Evolutionary conservation across 1,139 yeast genomes (phyloP).

Genomic region (Zygoascus hellenicus): DNA sequence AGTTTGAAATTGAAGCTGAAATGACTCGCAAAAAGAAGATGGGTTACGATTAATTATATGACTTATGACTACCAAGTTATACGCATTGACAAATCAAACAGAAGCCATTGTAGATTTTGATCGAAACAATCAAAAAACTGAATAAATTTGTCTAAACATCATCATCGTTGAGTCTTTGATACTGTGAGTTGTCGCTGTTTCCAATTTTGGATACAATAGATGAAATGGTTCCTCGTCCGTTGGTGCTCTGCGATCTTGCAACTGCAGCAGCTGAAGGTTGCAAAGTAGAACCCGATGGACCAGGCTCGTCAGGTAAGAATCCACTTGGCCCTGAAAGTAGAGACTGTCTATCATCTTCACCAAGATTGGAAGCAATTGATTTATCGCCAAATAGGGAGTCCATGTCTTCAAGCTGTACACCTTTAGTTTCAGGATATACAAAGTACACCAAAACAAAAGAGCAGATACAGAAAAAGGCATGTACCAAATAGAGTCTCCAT

Average conservation of each 20-base stretch:
- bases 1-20: too few species aligned
- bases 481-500: constrained; percentile 79
- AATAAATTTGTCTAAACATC: not conserved
- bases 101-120: not conserved
- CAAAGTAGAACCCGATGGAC: constrained; percentile 19
- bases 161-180: constrained; percentile 9
- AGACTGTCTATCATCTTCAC: constrained; percentile 24
- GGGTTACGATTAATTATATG: too few species aligned
- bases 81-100: too few species aligned
- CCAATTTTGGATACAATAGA: constrained; percentile 5
- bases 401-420: constrained; percentile 83
- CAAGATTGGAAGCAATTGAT: constrained; percentile 33
- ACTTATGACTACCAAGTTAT: too few species aligned
- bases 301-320: constrained; percentile 13
- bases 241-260: constrained; percentile 22
- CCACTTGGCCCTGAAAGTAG: constrained; percentile 17
- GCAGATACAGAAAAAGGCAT: constrained; percentile 67
- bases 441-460: constrained; percentile 65
- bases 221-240: constrained; percentile 12
- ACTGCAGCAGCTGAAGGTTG: constrained; percentile 29
- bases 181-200: constrained; percentile 5
- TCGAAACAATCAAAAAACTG: not conserved
- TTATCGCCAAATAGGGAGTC: constrained; percentile 72
- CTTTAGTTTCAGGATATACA: constrained; percentile 85
- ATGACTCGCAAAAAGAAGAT: too few species aligned